Percentiles rank a stretch among this genome's conserved stretches.
Evolutionary conservation across 257 asterid species (phyloP).

Genomic region (Asclepias syriaca): DNA sequence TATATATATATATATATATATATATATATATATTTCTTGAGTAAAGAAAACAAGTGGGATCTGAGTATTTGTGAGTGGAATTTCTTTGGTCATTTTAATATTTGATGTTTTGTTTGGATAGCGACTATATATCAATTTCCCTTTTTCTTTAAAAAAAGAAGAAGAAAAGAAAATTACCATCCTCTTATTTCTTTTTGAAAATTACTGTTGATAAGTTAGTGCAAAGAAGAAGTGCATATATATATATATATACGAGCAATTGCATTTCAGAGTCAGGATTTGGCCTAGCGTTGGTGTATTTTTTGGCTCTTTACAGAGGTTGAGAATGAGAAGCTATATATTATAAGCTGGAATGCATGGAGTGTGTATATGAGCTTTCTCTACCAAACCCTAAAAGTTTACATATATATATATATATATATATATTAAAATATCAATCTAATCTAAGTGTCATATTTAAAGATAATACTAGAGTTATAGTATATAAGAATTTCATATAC

Average conservation of each 20-base stretch:
- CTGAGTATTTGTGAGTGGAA: slow-evolving; percentile 18
- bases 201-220: slow-evolving; percentile 17
- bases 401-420: no score
- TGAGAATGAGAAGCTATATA: no score
- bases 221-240: not conserved
- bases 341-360: no score
- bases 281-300: not conserved
- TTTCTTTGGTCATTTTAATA: not conserved
- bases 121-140: not conserved
- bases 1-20: not conserved
- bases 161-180: no score
- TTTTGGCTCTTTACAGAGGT: no score
- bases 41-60: slow-evolving; percentile 17
- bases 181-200: not conserved
- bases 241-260: slow-evolving; percentile 9
- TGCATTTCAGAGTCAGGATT: slow-evolving; percentile 30
- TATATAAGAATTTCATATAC: no score
- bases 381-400: no score
- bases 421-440: no score
- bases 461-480: no score
- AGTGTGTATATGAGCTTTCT: no score
- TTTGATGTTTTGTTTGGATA: not conserved
- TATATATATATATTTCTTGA: not conserved
- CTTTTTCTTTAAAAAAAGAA: not conserved
- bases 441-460: no score